phyloP scores from a whole-genome alignment of 306 rosid species.

The Potentilla sterilis region DNA sequence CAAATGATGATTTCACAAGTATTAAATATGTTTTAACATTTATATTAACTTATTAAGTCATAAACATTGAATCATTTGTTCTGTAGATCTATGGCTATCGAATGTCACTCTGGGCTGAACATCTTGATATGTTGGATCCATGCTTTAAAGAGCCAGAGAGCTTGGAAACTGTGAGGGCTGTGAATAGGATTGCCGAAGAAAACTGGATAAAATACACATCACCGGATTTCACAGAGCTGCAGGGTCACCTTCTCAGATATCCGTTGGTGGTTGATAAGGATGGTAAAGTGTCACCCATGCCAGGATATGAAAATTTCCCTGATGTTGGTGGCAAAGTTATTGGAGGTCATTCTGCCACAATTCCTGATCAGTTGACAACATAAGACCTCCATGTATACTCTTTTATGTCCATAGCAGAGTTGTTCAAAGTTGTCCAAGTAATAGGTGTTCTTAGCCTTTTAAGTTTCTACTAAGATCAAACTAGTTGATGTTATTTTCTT shows the following conservation, averaged over 20 bases:
- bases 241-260: constrained; percentile 82
- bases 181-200: constrained; percentile 56
- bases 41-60: neutral
- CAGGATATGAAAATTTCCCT: constrained; percentile 62
- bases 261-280: constrained; percentile 56
- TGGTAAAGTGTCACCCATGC: constrained; percentile 54
- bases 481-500: neutral
- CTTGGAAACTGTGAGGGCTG: constrained; percentile 63
- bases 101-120: constrained; percentile 90
- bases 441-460: neutral
- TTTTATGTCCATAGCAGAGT: neutral
- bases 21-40: neutral
- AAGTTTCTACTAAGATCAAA: neutral
- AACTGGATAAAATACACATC: constrained; percentile 57
- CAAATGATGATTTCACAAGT: neutral
- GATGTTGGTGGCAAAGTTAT: constrained; percentile 79
- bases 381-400: constrained; percentile 18
- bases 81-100: constrained; percentile 86
- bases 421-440: neutral
- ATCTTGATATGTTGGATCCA: constrained; percentile 54
- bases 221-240: constrained; percentile 44
- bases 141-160: constrained; percentile 62
- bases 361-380: constrained; percentile 81
- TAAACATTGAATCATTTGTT: neutral
- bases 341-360: constrained; percentile 45